A percentile compares a stretch with the other conserved stretches of the same genome.
Evolutionary conservation across 768 basidiomycete genomes (phyloP).

Genomic region (Amanita polypyramis): DNA sequence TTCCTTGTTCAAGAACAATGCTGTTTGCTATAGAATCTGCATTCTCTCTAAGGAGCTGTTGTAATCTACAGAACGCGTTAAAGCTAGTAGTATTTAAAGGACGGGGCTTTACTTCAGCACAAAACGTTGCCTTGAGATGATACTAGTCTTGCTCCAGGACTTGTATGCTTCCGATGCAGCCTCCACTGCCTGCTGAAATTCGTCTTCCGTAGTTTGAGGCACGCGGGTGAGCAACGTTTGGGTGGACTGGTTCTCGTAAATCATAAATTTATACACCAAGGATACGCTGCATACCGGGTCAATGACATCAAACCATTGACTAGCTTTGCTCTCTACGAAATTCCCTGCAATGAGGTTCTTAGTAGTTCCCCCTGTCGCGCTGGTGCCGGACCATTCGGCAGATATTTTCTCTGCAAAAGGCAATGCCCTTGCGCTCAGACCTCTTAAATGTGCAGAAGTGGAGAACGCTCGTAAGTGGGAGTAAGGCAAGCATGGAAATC

Average conservation of each 20-base stretch:
- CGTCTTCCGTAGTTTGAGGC: slow-evolving; percentile 74
- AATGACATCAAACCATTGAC: slow-evolving; percentile 75
- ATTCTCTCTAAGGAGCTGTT: slow-evolving; percentile 77
- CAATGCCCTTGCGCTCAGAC: slow-evolving; percentile 44
- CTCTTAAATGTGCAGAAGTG: slow-evolving; percentile 32
- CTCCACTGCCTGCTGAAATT: slow-evolving; percentile 77
- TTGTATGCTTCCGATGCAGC: slow-evolving; percentile 82
- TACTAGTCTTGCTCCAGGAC: slow-evolving; percentile 78
- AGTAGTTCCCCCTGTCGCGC: slow-evolving; percentile 73
- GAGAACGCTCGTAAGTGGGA: slow-evolving; percentile 27
- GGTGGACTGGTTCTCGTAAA: slow-evolving; percentile 48
- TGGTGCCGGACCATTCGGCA: slow-evolving; percentile 79
- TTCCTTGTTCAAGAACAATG: slow-evolving; percentile 94
- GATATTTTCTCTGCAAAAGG: slow-evolving; percentile 62
- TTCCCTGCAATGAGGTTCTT: slow-evolving; percentile 90
- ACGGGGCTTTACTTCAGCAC: slow-evolving; percentile 66
- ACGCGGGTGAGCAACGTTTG: slow-evolving; percentile 85
- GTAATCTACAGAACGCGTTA: slow-evolving; percentile 46
- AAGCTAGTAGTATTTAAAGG: background rate
- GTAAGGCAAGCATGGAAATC: slow-evolving; percentile 21
- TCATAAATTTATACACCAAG: background rate
- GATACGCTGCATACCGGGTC: slow-evolving; percentile 62
- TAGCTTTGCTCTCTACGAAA: slow-evolving; percentile 73
- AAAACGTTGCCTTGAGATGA: slow-evolving; percentile 81
- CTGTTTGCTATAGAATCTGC: slow-evolving; percentile 77